A percentile compares a stretch with the other conserved stretches of the same genome.
Conservation (phyloP, 148 eudicot genomes). For the Camellia granthamiana region DNA sequence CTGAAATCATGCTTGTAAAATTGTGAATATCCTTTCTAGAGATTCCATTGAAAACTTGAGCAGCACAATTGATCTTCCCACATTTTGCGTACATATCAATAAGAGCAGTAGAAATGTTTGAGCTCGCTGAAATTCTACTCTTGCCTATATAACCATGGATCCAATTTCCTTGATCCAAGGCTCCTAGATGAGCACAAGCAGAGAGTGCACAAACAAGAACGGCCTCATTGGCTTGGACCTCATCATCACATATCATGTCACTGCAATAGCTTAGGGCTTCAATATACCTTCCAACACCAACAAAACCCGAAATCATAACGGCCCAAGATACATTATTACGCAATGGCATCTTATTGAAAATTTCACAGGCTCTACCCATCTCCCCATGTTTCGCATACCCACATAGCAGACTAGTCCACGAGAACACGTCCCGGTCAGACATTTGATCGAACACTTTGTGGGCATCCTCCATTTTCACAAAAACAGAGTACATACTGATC, state of each 20-base stretch:
- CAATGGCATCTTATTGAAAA: constrained; percentile 51
- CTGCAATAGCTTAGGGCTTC: constrained; percentile 57
- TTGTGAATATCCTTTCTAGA: constrained; percentile 38
- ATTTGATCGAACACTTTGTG: constrained; percentile 52
- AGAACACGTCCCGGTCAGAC: constrained; percentile 52
- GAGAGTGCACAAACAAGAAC: constrained; percentile 53
- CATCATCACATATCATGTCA: constrained; percentile 31
- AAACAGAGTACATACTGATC: constrained; percentile 41
- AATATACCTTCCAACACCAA: constrained; percentile 40
- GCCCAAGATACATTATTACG: constrained; percentile 75
- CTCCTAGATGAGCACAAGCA: constrained; percentile 61
- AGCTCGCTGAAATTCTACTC: constrained; percentile 23
- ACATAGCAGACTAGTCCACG: constrained; percentile 65
- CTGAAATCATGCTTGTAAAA: constrained; percentile 54
- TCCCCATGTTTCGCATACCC: constrained; percentile 60
- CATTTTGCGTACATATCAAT: constrained; percentile 63
- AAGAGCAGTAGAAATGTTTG: constrained; percentile 47
- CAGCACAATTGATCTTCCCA: constrained; percentile 48
- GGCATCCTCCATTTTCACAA: constrained; percentile 30
- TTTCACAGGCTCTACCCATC: constrained; percentile 37
- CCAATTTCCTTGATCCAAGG: constrained; percentile 51
- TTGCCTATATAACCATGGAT: constrained; percentile 36
- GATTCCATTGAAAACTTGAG: constrained; percentile 27
- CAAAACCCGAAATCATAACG: constrained; percentile 67
- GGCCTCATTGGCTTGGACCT: constrained; percentile 52